These are phyloP conservation scores for Ganoderma resinaceum DNA, from an alignment of 1,284 basidiomycete genomes.

Conservation along the genomic window DNA sequence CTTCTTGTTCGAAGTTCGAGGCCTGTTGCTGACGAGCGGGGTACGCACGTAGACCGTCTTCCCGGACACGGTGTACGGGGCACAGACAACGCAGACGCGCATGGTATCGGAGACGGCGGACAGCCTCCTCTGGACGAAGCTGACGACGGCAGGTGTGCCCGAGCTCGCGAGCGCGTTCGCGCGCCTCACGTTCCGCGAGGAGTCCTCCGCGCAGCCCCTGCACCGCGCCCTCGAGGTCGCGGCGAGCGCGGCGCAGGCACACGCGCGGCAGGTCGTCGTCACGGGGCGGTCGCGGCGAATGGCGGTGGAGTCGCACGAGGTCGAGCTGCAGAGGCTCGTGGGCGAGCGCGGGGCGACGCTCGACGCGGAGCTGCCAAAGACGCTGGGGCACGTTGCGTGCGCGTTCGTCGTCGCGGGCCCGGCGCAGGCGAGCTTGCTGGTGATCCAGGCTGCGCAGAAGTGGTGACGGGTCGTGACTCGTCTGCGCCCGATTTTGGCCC, in stretches of 20 bases:
- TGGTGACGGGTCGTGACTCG: constrained; percentile 3
- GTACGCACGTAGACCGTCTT: constrained; percentile 49
- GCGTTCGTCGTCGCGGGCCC: constrained; percentile 34
- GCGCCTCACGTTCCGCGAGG: constrained; percentile 62
- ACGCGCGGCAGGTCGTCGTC: constrained; percentile 62
- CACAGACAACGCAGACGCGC: constrained; percentile 64
- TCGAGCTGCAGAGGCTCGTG: constrained; percentile 54
- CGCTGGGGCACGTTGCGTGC: constrained; percentile 33
- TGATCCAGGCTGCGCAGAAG: constrained; percentile 34
- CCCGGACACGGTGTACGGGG: constrained; percentile 74
- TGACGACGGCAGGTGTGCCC: constrained; percentile 44
- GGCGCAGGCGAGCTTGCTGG: constrained; percentile 32
- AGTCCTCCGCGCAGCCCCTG: constrained; percentile 59
- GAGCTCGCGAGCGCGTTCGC: constrained; percentile 52
- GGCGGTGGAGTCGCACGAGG: constrained; percentile 58
- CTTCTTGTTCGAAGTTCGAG: background rate
- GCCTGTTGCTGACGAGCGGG: background rate
- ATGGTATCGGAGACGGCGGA: constrained; percentile 81
- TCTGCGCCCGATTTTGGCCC: background rate
- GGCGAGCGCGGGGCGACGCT: constrained; percentile 28
- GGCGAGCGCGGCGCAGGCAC: constrained; percentile 29
- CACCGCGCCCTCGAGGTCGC: constrained; percentile 57
- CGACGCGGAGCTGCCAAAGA: constrained; percentile 32
- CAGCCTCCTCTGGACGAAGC: constrained; percentile 69
- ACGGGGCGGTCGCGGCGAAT: constrained; percentile 80